Base-by-base conservation (phyloP, 1,284 basidiomycete species). In the Cryptococcus neoformans region DNA sequence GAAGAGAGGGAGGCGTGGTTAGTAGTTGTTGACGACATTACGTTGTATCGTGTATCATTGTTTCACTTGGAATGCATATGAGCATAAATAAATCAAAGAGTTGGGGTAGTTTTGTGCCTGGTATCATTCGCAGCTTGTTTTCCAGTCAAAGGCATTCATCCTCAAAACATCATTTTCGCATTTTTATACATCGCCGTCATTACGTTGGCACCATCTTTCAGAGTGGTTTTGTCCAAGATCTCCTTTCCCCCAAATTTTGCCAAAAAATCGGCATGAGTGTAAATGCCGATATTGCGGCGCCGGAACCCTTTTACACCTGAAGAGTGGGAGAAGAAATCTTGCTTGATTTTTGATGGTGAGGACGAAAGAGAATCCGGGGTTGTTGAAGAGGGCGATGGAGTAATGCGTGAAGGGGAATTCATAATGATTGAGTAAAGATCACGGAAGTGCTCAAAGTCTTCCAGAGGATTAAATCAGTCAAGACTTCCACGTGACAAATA, bases 371-470 rank as follows among this genome's bases (percentile, higher is more conserved):
- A 14, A 6, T 58, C 40, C 10, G 53, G 36, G 10, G 44, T 21
- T 48, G 68, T 67, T 35, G 68, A 67, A 44, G 68, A 61, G 14
- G 70, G 34, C 70, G 7, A 73, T 62, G 11, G 73, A 39, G 54
- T 51, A 1, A 52, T 44, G 16, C 46, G 51, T 44, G 72, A 57
- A 2, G 74, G 74, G 8, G 72, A 73, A 54, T 74, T 76, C 62
- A 95, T 84, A 61, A 88, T 83, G 64, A 86, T 82, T 70, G 91
- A 87, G 77, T 96, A 96, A 83, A 93, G 88, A 72, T 93, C 89
- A 50, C 88, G 81, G 34, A 99, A 81, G 17, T 84, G 83, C 52
- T 85, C 84, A 66, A 99, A 99, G 72, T 94, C 74, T 74, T 45
- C 41, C 16, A 21, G 4, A 12, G 7, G 35, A 6, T 47, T 12